Base-by-base conservation (phyloP, 2,329 filamentous ascomycete species). In the Dactylellina parvicollis region DNA sequence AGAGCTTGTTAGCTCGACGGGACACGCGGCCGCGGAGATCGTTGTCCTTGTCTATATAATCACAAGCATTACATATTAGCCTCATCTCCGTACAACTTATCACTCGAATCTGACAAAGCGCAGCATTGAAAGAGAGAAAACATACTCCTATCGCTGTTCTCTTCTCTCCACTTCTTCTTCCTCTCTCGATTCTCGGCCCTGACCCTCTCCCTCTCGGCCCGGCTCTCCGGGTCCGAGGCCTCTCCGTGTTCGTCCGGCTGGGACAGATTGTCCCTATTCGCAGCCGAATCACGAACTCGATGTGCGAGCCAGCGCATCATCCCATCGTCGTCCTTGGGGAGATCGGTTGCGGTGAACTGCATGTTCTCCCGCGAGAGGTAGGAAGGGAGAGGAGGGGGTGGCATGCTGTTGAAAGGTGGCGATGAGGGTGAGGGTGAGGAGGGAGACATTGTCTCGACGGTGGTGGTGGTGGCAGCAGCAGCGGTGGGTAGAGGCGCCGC, bases 11-110 rank as follows among this genome's bases (percentile, higher is more conserved):
- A 1, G 78, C 78, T 3, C 78, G 77, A 56, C 78, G 78, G 38
- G 77, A 78, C n/a, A 79, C 78, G 24, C 78, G 78, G 28, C 78
- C 79, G 42, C 78, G 77, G 20, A 79, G 77, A 49, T 79, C 78
- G 52, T 79, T 79, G 47, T 79, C 78, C 42, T 79, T 79, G 62
- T 79, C 78, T 66, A 38, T 59, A 20, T 49, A 8, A 46, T 46
- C 22, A 59, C n/a, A 28, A 30, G 26, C 28, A 62, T 64, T 36
- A 46, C 32, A 24, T n/a, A 40, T n/a, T 50, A 34, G 9, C 18
- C 22, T n/a, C n/a, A n/a, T n/a, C n/a, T n/a, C n/a, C n/a, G 2
- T 14, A 34, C 32, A 30, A 30, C 5, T 28, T n/a, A n/a, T n/a
- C n/a, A n/a, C n/a, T n/a, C n/a, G n/a, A n/a, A n/a, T n/a, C n/a